Evolutionary conservation across 2,329 filamentous ascomycete genomes (phyloP).

Genomic region (Fusarium ramigenum): DNA sequence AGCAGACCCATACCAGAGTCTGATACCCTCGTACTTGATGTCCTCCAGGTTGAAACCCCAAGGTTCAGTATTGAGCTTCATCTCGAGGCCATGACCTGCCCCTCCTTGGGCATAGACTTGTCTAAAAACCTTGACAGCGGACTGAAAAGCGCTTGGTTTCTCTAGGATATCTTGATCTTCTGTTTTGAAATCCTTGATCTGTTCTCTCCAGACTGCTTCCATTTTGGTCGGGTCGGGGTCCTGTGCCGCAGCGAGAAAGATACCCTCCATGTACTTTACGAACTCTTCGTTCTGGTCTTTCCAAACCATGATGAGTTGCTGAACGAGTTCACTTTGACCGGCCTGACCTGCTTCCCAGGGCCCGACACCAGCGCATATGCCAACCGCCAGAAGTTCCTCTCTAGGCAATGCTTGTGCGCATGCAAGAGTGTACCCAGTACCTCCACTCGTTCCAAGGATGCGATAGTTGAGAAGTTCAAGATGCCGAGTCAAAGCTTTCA

Average conservation of each 20-base stretch:
- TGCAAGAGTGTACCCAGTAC: neutral
- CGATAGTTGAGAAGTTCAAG: accelerated
- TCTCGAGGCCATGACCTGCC: neutral
- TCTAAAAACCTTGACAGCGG: neutral
- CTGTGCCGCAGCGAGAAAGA: neutral
- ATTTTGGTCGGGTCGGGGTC: neutral
- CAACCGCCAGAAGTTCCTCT: neutral
- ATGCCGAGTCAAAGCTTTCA: neutral
- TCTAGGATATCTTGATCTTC: neutral
- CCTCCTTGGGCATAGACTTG: conserved; percentile 1
- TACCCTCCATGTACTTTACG: neutral
- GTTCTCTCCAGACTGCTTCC: neutral
- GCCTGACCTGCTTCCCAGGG: neutral
- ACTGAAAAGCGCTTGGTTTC: neutral
- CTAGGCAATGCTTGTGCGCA: neutral
- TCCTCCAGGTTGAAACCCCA: neutral
- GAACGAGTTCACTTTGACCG: neutral
- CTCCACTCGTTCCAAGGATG: neutral
- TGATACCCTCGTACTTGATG: neutral
- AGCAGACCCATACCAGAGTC: neutral
- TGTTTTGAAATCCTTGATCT: neutral
- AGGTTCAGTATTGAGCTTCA: neutral
- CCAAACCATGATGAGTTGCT: neutral
- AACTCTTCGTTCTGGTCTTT: neutral
- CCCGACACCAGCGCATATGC: neutral